Evolutionary conservation across 805 yeast species (phyloP), one percentile per base, ranked within the genome.

Genomic region (Scheffersomyces lignosus): DNA sequence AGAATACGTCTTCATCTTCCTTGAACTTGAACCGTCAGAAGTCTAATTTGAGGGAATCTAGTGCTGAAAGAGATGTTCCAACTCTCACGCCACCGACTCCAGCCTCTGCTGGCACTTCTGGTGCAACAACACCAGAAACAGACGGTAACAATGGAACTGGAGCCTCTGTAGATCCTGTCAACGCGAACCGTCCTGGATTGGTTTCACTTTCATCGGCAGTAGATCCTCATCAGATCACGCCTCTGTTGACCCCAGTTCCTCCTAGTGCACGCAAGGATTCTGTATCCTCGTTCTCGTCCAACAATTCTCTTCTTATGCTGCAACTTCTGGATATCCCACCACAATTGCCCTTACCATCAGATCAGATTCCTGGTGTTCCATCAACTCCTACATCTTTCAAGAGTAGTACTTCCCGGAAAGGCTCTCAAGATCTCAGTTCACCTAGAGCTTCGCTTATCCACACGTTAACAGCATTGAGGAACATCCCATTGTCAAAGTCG

Each of bases 291-390:
- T 49, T 36, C 27, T 45, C 60, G 1, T 56, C 56, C 36, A 42
- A 23, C 17, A 54, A 40, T 27, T 60, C 66, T 1, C 44, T 61
- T 13, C 48, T 61, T 26, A 54, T 56, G 8, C 51, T 62, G 0
- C 62, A 58, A 37, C 48, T 60, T 15, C 64, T 59, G 28, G 73
- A 64, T 36, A 61, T 83, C 4, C 88, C 89, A 0, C 78, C 83
- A 0, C 75, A 67, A 35, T 55, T 69, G 13, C 78, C 83, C 1
- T 61, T 77, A 40, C 90, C 90, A 3, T 56, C 49, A 10, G 82
- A 74, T 29, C 75, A 78, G 13, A 55, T 76, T 16, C 75, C 75
- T 0, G 58, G 66, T 10, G 64, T 66, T 4, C 73, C 73, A 2
- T 52, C 63, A 0, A 54, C 66, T 3, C 64, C 67, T 1, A 18